These are phyloP conservation scores for Leishmania major DNA, from an alignment of 208 protist species.

Conservation along the genomic window DNA sequence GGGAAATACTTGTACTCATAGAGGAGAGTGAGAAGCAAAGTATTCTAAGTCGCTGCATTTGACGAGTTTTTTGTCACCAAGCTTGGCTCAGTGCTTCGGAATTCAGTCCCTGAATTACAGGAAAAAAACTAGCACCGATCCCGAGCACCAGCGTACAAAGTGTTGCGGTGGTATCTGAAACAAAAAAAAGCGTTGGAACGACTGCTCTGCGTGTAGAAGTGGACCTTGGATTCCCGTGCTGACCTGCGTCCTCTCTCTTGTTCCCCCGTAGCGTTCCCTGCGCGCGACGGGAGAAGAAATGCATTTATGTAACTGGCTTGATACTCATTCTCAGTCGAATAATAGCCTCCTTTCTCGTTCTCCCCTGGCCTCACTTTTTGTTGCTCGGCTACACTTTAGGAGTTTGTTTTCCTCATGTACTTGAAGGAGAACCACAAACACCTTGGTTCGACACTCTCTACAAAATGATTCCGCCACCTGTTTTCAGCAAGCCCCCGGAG, in stretches of 20 bases:
- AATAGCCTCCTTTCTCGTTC: neutral
- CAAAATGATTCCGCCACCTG: constrained; percentile 39
- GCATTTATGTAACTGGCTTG: neutral
- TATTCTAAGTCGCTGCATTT: constrained; percentile 20
- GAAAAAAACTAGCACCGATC: constrained; percentile 14
- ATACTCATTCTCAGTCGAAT: neutral
- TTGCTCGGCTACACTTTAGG: neutral
- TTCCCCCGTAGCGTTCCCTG: neutral
- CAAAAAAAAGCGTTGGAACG: neutral
- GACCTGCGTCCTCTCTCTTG: neutral
- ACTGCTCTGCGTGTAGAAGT: neutral
- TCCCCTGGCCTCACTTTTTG: neutral
- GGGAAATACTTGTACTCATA: constrained; percentile 1
- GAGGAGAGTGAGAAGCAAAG: neutral
- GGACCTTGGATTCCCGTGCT: neutral
- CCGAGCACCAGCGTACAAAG: neutral
- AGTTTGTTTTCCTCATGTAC: constrained; percentile 1
- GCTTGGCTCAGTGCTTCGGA: constrained; percentile 19
- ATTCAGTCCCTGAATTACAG: constrained; percentile 7
- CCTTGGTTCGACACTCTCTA: neutral
- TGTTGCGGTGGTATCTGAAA: neutral
- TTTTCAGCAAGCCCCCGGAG: constrained; percentile 25
- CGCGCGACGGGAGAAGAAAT: neutral
- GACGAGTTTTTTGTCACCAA: constrained; percentile 9
- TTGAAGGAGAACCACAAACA: neutral